phyloP scores from a whole-genome alignment of 176 grass and related monocot genomes.

The Aegilops speltoides region DNA sequence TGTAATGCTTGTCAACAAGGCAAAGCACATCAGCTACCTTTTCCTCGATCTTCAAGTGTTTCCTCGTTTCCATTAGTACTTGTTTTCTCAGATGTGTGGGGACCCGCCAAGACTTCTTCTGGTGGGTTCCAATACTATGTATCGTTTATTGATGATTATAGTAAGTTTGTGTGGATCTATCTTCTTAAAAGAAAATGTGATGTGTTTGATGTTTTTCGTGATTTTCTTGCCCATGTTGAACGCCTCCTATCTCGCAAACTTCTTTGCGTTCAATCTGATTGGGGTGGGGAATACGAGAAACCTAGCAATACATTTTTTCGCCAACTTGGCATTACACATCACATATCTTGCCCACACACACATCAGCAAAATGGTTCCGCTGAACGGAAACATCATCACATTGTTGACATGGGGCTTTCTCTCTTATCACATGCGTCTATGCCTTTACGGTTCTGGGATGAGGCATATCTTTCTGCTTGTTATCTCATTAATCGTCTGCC shows the following conservation, averaged over 20 bases:
- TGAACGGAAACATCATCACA: not conserved
- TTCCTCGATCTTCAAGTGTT: not conserved
- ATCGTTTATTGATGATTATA: not conserved
- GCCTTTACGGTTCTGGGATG: not conserved
- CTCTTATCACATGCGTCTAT: not conserved
- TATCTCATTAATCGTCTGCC: not conserved
- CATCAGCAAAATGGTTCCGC: not conserved
- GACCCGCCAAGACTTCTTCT: not conserved
- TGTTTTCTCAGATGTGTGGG: not conserved
- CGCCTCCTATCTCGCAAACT: not conserved
- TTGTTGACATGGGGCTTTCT: not conserved
- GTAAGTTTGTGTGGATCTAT: not conserved
- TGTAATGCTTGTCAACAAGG: not conserved
- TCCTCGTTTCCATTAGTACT: not conserved
- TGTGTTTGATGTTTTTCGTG: not conserved
- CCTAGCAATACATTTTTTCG: not conserved
- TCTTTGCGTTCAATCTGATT: not conserved
- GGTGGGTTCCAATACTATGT: not conserved
- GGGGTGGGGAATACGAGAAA: not conserved
- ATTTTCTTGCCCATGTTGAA: not conserved
- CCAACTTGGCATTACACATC: not conserved
- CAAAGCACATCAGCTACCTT: not conserved
- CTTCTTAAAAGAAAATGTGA: not conserved
- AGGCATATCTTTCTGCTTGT: not conserved
- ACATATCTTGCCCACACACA: not conserved